Evolutionary conservation across 2,329 filamentous ascomycete genomes (phyloP).

Genomic region (Moelleriella libera): DNA sequence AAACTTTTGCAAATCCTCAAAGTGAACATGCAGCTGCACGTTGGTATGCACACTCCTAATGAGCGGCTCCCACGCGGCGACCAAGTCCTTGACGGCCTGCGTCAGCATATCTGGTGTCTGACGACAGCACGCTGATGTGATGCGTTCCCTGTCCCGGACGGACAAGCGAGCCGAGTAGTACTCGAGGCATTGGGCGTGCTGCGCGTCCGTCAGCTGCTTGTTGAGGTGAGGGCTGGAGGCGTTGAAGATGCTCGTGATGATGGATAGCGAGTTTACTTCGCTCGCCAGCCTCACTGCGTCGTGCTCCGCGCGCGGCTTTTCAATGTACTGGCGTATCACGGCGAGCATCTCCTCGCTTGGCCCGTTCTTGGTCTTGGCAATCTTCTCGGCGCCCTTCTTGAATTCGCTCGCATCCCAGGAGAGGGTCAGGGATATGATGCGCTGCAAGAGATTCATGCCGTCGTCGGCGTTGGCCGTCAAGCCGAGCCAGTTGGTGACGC

Average conservation of each 20-base stretch:
- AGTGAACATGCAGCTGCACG: constrained; percentile 55
- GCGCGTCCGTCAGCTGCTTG: constrained; percentile 35
- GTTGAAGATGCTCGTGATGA: constrained; percentile 52
- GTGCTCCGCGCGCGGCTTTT: constrained; percentile 38
- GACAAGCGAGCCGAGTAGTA: constrained; percentile 60
- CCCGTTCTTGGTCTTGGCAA: constrained; percentile 45
- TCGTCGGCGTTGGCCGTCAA: constrained; percentile 57
- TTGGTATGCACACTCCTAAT: constrained; percentile 58
- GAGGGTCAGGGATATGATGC: constrained; percentile 60
- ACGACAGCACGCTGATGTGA: constrained; percentile 52
- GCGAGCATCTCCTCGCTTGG: constrained; percentile 47
- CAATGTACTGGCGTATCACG: constrained; percentile 44
- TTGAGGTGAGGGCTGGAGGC: constrained; percentile 29
- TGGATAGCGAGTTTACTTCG: constrained; percentile 35
- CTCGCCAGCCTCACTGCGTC: constrained; percentile 45
- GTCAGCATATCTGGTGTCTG: constrained; percentile 62
- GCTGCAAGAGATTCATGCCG: constrained; percentile 68
- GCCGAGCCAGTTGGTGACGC: constrained; percentile 68
- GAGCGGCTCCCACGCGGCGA: constrained; percentile 59
- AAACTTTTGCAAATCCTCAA: constrained; percentile 54
- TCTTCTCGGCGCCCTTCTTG: constrained; percentile 46
- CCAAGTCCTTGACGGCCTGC: constrained; percentile 45
- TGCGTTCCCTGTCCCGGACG: constrained; percentile 58
- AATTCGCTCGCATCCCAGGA: constrained; percentile 62
- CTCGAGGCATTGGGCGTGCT: constrained; percentile 51